Evolutionary conservation across 2,329 filamentous ascomycete genomes (phyloP).

Genomic region (Chaetomium olivaceum): DNA sequence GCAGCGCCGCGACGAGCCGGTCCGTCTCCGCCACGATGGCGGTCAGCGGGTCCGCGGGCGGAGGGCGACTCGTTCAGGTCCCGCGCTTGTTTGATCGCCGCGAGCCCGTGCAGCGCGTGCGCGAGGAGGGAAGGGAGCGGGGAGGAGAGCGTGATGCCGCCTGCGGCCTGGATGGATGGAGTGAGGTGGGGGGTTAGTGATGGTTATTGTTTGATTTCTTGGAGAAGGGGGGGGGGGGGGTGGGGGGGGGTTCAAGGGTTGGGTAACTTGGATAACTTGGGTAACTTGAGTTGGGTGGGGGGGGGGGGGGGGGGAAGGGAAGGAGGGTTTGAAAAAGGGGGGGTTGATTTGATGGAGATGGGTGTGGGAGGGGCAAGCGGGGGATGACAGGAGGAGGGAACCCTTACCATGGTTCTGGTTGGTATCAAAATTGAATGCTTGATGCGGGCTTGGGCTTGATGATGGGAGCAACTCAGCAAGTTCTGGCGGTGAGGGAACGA

Average conservation of each 20-base stretch:
- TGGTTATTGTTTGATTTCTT: neutral
- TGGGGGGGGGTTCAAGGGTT: neutral
- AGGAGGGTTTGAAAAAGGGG: neutral
- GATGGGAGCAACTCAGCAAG: neutral
- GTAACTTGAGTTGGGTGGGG: too few relatives aligned
- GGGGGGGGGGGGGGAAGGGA: too few relatives aligned
- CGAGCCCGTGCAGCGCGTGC: constrained; percentile 16
- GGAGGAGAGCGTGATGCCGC: neutral
- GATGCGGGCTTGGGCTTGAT: neutral
- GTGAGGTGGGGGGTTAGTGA: neutral
- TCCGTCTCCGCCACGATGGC: constrained; percentile 16
- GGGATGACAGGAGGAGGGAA: neutral
- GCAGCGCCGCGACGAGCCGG: constrained; percentile 13
- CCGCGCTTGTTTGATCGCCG: constrained; percentile 5
- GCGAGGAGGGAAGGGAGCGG: constrained; percentile 8
- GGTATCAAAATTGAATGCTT: neutral
- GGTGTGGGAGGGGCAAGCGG: neutral
- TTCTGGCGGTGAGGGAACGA: neutral
- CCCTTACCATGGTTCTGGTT: neutral
- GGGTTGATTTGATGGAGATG: neutral
- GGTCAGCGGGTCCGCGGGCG: constrained; percentile 11
- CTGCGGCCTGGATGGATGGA: neutral
- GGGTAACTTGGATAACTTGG: too few relatives aligned
- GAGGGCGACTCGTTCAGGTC: constrained; percentile 6
- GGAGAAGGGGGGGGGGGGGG: too few relatives aligned